A percentile compares a stretch with the other conserved stretches of the same genome.
These are phyloP conservation scores for Pythium grandisporangium DNA, from an alignment of 352 stramenopile species.

Conservation along the genomic window DNA sequence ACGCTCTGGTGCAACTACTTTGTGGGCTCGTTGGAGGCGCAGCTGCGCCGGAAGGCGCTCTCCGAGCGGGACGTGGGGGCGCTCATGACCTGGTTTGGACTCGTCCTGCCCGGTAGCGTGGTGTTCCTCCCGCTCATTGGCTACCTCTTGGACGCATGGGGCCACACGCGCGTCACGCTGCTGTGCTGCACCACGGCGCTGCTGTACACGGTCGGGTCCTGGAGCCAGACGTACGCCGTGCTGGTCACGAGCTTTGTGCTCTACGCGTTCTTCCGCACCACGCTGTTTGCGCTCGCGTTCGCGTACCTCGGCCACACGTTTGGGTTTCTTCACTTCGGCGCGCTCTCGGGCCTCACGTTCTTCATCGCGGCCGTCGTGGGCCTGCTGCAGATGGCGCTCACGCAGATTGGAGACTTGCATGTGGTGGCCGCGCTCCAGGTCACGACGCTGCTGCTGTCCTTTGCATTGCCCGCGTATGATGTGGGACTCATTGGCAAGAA, in stretches of 20 bases:
- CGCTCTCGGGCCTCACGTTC: constrained; percentile 71
- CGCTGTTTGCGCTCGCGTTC: constrained; percentile 81
- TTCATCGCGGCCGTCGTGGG: constrained; percentile 50
- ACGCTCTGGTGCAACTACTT: constrained; percentile 85
- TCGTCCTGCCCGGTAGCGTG: constrained; percentile 58
- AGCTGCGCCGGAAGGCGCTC: constrained; percentile 45
- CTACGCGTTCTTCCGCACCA: constrained; percentile 77
- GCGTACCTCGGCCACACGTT: constrained; percentile 70
- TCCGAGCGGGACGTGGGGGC: constrained; percentile 22
- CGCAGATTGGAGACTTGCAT: constrained; percentile 33
- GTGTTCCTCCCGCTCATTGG: constrained; percentile 70
- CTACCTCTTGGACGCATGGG: constrained; percentile 57
- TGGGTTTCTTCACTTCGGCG: constrained; percentile 81
- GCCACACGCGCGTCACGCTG: constrained; percentile 46
- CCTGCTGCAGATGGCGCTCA: constrained; percentile 54
- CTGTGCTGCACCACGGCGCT: constrained; percentile 30
- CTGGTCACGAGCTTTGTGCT: constrained; percentile 53
- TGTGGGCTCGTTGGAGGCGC: constrained; percentile 49
- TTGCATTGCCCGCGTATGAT: constrained; percentile 41
- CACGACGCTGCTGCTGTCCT: constrained; percentile 29
- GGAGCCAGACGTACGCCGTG: constrained; percentile 13
- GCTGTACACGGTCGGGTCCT: constrained; percentile 34
- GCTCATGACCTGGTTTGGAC: constrained; percentile 38
- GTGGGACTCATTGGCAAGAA: constrained; percentile 9
- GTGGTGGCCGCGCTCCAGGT: constrained; percentile 41